Base-by-base conservation (phyloP, 768 basidiomycete genomes). In the Cantharellus anzutake region DNA sequence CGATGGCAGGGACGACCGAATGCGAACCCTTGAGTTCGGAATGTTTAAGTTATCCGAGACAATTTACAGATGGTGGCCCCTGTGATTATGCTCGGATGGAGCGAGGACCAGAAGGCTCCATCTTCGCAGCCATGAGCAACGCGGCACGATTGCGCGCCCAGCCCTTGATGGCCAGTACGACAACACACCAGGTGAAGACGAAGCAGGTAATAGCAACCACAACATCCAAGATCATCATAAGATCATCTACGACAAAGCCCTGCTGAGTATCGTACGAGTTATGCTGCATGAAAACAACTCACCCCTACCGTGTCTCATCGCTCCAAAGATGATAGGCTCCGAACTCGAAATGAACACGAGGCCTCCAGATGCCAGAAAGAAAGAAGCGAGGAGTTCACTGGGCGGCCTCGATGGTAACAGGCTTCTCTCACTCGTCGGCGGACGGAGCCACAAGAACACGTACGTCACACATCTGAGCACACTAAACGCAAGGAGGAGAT, bases 341-440 rank as follows among this genome's bases (percentile, higher is more conserved):
- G 84, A 84, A 41, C 86, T 89, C 61, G 91, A 79, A 69, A 93
- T 87, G 72, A 97, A 97, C 56, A 82, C 77, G 60, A 97, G 69
- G 5, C 94, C 94, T 52, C 93, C 93, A 59, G 83, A 84, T 4
- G 91, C 79, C 56, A 93, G 74, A 72, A 85, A 86, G 71, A 97
- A 87, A 61, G 86, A 79, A 14, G 84, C 87, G 44, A 98, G 71
- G 3, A 84, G 84, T 73, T 98, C 94, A 0, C 93, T 93, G 0
- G 93, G 94, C 3, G 94, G 94, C 4, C 92, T 81, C 11, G 86
- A 88, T 2, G 94, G 94, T 11, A 89, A 77, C n/a, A 83, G 75
- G 2, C 88, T 90, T 7, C 77, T 76, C 35, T 55, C 52, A 11
- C 14, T 37, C 11, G 52, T 55, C 4, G 89, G 85, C 7, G 92